Percentiles rank a stretch among this genome's conserved stretches.
phyloP scores from a whole-genome alignment of 331 rosid genomes.

The Rhamnella rubrinervis region DNA sequence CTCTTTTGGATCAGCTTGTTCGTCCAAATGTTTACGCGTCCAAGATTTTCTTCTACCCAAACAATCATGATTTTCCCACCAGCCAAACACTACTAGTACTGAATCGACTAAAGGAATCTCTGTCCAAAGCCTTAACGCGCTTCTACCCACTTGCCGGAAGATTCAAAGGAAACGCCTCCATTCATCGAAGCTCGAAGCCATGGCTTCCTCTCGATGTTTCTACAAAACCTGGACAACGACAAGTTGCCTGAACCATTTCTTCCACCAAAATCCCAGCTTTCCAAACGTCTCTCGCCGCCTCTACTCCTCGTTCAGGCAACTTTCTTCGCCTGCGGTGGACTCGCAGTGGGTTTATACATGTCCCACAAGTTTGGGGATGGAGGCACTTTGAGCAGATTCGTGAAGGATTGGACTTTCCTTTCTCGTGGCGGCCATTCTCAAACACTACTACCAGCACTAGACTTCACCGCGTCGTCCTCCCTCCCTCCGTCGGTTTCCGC shows the following conservation, averaged over 20 bases:
- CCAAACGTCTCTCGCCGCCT: too few species aligned
- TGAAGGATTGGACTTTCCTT: conserved; percentile 10
- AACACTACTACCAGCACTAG: not conserved
- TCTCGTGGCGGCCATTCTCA: not conserved
- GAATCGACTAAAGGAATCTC: conserved; percentile 7
- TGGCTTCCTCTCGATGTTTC: not conserved
- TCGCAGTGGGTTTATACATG: conserved; percentile 11
- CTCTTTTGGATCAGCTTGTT: conserved; percentile 23
- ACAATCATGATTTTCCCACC: not conserved
- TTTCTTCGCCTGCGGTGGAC: conserved; percentile 15
- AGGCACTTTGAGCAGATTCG: conserved; percentile 6
- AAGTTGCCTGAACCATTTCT: not conserved
- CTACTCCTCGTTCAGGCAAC: not conserved
- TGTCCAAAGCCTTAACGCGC: conserved; percentile 12
- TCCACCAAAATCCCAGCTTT: not conserved
- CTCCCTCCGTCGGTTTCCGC: too few species aligned
- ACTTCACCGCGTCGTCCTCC: too few species aligned
- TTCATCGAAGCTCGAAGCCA: conserved; percentile 10
- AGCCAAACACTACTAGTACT: not conserved
- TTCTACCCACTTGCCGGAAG: conserved; percentile 27
- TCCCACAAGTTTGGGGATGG: conserved; percentile 23
- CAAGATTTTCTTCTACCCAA: conserved; percentile 13
- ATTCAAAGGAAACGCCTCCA: not conserved
- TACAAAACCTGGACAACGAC: not conserved
- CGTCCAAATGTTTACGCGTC: conserved; percentile 15